phyloP scores from a whole-genome alignment of 2,329 filamentous ascomycete species.

The Pestalotiopsis fici region DNA sequence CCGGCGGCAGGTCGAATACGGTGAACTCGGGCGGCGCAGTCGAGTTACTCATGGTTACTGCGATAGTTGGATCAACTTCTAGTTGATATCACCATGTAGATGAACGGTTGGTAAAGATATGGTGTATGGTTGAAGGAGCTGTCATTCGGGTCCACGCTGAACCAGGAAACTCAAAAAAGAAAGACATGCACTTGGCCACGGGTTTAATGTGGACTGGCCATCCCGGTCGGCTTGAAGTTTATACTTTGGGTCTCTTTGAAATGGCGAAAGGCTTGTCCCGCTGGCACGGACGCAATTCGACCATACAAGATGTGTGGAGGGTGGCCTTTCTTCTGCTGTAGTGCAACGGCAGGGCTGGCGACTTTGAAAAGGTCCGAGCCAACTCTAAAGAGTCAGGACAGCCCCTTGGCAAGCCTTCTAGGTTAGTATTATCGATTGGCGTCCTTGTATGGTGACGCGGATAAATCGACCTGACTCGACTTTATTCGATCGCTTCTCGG shows the following conservation, averaged over 20 bases:
- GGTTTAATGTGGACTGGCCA: background rate
- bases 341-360: background rate
- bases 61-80: background rate
- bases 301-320: background rate
- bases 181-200: background rate
- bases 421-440: background rate
- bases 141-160: background rate
- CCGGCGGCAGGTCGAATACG: constrained; percentile 1
- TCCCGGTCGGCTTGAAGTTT: background rate
- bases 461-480: background rate
- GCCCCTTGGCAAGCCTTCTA: background rate
- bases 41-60: background rate
- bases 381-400: background rate
- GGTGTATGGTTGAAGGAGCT: background rate
- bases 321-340: background rate
- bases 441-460: background rate
- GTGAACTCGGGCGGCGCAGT: background rate
- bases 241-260: background rate
- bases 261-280: background rate
- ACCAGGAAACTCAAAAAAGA: background rate
- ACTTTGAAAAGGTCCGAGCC: background rate
- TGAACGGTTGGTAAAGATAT: background rate
- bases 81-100: background rate
- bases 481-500: background rate
- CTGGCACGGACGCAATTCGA: background rate